A percentile compares a stretch with the other conserved stretches of the same genome.
Conservation (phyloP, 257 asterid genomes). For the Nicotiana knightiana region DNA sequence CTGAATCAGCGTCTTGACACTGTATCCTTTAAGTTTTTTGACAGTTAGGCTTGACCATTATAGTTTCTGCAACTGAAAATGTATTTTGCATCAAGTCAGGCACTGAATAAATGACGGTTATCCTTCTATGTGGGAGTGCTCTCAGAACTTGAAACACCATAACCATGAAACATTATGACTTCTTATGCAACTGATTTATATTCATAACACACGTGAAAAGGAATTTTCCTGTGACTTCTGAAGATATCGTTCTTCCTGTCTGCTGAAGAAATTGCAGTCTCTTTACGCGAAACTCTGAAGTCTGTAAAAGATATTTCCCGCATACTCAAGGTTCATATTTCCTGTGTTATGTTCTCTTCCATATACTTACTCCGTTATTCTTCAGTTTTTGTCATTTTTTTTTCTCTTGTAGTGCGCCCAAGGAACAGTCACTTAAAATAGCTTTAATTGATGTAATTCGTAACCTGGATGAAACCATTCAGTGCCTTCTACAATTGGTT, state of each 20-base stretch:
- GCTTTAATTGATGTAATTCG: background rate
- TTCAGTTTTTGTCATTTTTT: background rate
- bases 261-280: slow-evolving; percentile 73
- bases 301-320: slow-evolving; percentile 84
- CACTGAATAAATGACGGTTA: background rate
- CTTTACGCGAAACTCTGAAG: slow-evolving; percentile 88
- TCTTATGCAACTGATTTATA: background rate
- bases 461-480: background rate
- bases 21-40: slow-evolving; percentile 58
- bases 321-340: slow-evolving; percentile 70
- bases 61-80: background rate
- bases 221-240: slow-evolving; percentile 28
- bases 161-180: background rate
- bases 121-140: background rate
- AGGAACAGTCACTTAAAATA: background rate
- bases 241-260: slow-evolving; percentile 85
- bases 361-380: background rate
- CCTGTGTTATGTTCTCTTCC: slow-evolving; percentile 12
- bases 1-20: slow-evolving; percentile 80
- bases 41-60: background rate
- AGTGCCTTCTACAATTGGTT: background rate
- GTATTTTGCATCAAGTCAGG: background rate
- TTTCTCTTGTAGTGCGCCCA: background rate
- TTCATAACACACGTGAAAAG: background rate
- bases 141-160: slow-evolving; percentile 1